These are phyloP conservation scores for Trametes meyenii DNA, from an alignment of 768 basidiomycete species.

Conservation along the genomic window DNA sequence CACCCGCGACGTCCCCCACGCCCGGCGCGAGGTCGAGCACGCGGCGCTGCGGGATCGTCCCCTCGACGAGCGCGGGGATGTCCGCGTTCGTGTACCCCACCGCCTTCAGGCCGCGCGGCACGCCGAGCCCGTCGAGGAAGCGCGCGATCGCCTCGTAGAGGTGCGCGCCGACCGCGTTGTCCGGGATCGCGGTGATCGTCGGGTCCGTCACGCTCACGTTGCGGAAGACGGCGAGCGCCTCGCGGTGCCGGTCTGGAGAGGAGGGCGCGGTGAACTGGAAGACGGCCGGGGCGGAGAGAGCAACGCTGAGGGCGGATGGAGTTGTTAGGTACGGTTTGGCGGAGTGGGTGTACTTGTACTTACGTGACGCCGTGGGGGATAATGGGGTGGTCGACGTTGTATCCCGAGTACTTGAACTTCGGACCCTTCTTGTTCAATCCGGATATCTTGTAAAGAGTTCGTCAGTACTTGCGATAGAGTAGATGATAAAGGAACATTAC, in stretches of 20 bases:
- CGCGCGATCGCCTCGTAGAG: conserved; percentile 85
- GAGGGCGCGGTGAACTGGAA: conserved; percentile 97
- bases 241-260: conserved; percentile 87
- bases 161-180: conserved; percentile 75
- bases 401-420: conserved; percentile 90
- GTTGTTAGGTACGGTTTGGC: not conserved
- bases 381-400: conserved; percentile 82
- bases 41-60: conserved; percentile 88
- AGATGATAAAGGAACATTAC: conserved; percentile 39
- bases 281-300: conserved; percentile 89
- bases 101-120: conserved; percentile 84
- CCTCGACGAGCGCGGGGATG: conserved; percentile 78
- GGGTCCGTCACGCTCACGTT: conserved; percentile 66
- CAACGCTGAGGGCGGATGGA: conserved; percentile 54
- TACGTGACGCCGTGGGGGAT: conserved; percentile 92
- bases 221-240: conserved; percentile 84
- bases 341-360: not conserved
- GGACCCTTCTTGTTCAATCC: conserved; percentile 94
- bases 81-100: conserved; percentile 75
- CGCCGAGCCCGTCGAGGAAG: conserved; percentile 83
- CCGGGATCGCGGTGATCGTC: conserved; percentile 71
- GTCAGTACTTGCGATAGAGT: not conserved
- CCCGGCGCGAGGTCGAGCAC: conserved; percentile 93
- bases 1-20: conserved; percentile 79
- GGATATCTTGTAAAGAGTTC: conserved; percentile 61